Evolutionary conservation across 192 early-diverging fungal genomes (phyloP).

Genomic region (Ambispora gerdemannii): DNA sequence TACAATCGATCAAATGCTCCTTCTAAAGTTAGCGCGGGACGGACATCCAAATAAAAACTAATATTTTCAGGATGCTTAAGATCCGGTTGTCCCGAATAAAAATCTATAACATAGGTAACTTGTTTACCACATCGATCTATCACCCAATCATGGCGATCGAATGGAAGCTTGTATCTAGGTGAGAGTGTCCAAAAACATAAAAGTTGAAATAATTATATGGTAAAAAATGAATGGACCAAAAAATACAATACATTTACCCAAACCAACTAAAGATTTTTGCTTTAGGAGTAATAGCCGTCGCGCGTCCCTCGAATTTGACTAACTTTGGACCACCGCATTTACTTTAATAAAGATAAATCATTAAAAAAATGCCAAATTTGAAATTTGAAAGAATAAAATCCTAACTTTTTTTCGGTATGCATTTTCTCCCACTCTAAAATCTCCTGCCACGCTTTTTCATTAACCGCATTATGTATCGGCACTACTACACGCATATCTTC

Average conservation of each 20-base stretch:
- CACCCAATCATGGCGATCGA: conserved; percentile 94
- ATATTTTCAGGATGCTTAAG: conserved; percentile 42
- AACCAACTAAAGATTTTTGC: conserved; percentile 63
- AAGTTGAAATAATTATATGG: not conserved
- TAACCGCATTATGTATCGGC: conserved; percentile 92
- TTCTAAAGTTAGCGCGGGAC: conserved; percentile 67
- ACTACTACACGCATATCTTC: conserved; percentile 85
- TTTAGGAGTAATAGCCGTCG: conserved; percentile 70
- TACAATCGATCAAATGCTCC: conserved; percentile 41
- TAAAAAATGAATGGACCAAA: not conserved
- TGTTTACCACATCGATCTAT: conserved; percentile 86
- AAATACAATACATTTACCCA: conserved; percentile 45
- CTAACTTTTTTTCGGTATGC: conserved; percentile 38
- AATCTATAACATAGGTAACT: conserved; percentile 89
- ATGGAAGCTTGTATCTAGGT: conserved; percentile 72
- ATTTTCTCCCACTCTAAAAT: conserved; percentile 81
- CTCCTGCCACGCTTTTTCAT: conserved; percentile 84
- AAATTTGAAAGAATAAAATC: too few species aligned
- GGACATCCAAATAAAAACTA: conserved; percentile 84
- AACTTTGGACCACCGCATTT: conserved; percentile 66
- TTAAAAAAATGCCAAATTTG: too few species aligned
- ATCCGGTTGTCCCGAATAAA: conserved; percentile 71
- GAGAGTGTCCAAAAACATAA: not conserved
- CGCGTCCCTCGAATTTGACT: conserved; percentile 69
- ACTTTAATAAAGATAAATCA: conserved; percentile 41